phyloP scores from a whole-genome alignment of 805 yeast genomes.

The Lipomyces anomalus region DNA sequence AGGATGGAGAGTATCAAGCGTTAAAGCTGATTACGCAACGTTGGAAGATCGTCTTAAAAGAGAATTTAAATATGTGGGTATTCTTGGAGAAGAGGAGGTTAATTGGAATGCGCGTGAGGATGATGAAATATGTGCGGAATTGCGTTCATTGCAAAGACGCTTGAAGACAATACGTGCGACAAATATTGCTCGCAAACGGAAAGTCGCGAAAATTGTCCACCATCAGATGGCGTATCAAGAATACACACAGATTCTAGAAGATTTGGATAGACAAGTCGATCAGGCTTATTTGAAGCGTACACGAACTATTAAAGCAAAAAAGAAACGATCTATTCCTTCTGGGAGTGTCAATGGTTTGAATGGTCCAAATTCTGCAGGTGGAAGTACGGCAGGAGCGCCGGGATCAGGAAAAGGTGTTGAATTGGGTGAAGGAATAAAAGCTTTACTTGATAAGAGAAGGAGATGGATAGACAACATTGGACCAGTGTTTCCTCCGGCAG shows the following conservation, averaged over 20 bases:
- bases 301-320: slow-evolving; percentile 63
- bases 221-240: slow-evolving; percentile 95
- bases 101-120: slow-evolving; percentile 62
- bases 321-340: slow-evolving; percentile 39
- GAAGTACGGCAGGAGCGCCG: slow-evolving; percentile 27
- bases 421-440: slow-evolving; percentile 64
- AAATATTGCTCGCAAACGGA: slow-evolving; percentile 63
- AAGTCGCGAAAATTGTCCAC: slow-evolving; percentile 65
- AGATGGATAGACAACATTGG: slow-evolving; percentile 92
- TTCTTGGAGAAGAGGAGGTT: slow-evolving; percentile 59
- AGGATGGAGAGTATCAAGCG: slow-evolving; percentile 44
- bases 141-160: slow-evolving; percentile 65
- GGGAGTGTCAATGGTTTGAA: slow-evolving; percentile 15
- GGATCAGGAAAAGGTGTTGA: slow-evolving; percentile 8
- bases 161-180: slow-evolving; percentile 53
- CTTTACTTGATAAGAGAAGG: slow-evolving; percentile 74
- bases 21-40: slow-evolving; percentile 61
- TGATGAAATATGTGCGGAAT: slow-evolving; percentile 85
- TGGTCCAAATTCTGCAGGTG: slow-evolving; percentile 24
- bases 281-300: slow-evolving; percentile 83
- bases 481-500: slow-evolving; percentile 62
- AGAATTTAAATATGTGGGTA: slow-evolving; percentile 85
- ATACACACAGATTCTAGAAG: slow-evolving; percentile 81
- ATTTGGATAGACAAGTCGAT: slow-evolving; percentile 92
- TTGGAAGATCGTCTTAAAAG: slow-evolving; percentile 83